phyloP scores from a whole-genome alignment of 306 rosid genomes.

The Prunus mira region DNA sequence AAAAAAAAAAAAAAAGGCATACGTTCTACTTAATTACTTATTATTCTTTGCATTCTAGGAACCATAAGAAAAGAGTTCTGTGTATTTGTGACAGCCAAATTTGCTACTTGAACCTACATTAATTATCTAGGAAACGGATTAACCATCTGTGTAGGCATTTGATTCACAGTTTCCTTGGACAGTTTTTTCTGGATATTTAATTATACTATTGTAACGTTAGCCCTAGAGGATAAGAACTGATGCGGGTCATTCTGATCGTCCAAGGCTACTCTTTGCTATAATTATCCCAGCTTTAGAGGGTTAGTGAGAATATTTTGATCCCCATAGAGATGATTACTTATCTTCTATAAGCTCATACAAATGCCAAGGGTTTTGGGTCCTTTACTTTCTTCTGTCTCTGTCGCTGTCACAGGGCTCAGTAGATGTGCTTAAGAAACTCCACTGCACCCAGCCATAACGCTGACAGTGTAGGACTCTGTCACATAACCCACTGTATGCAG shows the following conservation, averaged over 20 bases:
- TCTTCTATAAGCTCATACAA: background rate
- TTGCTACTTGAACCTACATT: background rate
- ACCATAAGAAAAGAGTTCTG: background rate
- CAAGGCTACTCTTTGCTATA: background rate
- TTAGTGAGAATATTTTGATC: background rate
- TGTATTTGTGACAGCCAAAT: background rate
- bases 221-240: background rate
- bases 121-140: background rate
- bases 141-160: background rate
- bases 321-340: background rate
- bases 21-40: conserved; percentile 6
- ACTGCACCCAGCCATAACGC: background rate
- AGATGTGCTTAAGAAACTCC: no score
- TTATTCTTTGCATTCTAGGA: conserved; percentile 1
- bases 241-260: background rate
- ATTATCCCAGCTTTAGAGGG: background rate
- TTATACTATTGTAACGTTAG: background rate
- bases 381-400: background rate
- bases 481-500: background rate
- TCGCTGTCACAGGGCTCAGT: background rate
- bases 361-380: background rate
- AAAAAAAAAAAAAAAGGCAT: background rate
- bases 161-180: background rate
- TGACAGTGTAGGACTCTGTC: background rate
- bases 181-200: background rate